Conservation (phyloP, 2,329 filamentous ascomycete genomes). For the Dothideomycetidae sp. region DNA sequence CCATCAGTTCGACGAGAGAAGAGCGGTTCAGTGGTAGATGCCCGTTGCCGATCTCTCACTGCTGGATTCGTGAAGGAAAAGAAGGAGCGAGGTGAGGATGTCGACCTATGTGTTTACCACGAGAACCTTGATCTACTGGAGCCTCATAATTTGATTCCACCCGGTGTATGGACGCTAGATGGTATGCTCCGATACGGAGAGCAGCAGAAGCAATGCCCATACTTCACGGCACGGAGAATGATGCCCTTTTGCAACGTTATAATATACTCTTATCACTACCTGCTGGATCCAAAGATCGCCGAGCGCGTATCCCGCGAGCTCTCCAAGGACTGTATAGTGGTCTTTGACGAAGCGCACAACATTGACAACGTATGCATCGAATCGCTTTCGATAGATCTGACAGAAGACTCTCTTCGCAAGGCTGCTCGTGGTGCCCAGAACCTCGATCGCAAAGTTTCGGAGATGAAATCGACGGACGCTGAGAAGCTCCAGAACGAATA, state of each 20-base stretch:
- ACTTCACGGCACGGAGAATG: slow-evolving; percentile 93
- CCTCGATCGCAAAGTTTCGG: slow-evolving; percentile 74
- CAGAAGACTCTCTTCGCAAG: slow-evolving; percentile 83
- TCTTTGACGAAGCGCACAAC: slow-evolving; percentile 97
- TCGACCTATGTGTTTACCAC: slow-evolving; percentile 90
- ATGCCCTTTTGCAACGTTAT: slow-evolving; percentile 99
- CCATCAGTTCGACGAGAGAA: slow-evolving; percentile 94
- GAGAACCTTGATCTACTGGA: slow-evolving; percentile 95
- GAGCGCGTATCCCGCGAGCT: slow-evolving; percentile 89
- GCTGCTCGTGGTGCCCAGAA: slow-evolving; percentile 84
- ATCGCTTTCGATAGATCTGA: slow-evolving; percentile 89
- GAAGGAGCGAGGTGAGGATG: slow-evolving; percentile 86
- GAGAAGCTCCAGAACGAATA: slow-evolving; percentile 93
- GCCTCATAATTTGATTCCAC: slow-evolving; percentile 84
- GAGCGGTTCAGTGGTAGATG: slow-evolving; percentile 84
- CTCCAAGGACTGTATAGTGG: slow-evolving; percentile 95
- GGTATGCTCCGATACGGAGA: slow-evolving; percentile 80
- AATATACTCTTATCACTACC: slow-evolving; percentile 98
- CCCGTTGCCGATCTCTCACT: slow-evolving; percentile 87
- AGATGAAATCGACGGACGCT: slow-evolving; percentile 93
- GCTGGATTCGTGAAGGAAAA: slow-evolving; percentile 97
- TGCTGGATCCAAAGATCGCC: slow-evolving; percentile 94
- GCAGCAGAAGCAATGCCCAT: slow-evolving; percentile 91
- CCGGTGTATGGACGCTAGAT: slow-evolving; percentile 92
- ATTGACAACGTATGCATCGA: slow-evolving; percentile 99